Base-by-base conservation (phyloP, 2,329 filamentous ascomycete species). In the Cladosporium sp. region DNA sequence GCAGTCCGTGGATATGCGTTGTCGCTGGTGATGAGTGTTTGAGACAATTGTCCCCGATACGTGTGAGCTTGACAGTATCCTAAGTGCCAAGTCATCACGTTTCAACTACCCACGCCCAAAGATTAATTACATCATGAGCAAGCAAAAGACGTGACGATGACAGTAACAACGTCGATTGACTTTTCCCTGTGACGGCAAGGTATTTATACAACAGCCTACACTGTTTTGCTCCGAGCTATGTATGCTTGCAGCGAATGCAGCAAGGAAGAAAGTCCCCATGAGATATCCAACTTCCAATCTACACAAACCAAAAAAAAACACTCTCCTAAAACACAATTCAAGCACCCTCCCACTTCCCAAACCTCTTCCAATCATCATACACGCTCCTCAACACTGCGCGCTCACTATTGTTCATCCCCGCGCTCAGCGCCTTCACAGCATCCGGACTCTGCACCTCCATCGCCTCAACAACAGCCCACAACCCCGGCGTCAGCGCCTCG, bases 391-490 rank as follows among this genome's bases (percentile, higher is more conserved):
- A 82, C 32, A 87, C 80, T 2, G 83, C 83, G 54, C 85, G 78
- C 67, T 82, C 80, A 54, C 81, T 83, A 26, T 80, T 79, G 70
- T 84, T 84, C 78, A 86, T 78, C 1, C 78, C 81, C 1, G 82
- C 79, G 72, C 84, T 86, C 73, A 86, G 74, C 2, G 78, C 79
- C 66, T 81, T 81, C 76, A 86, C 78, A 0, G 80, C 80, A 44
- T 84, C 82, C 66, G 78, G 75, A 55, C 81, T 80, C 38, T 71
- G 70, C 5, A 74, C 71, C 65, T 77, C 76, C 76, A 85, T 83
- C 1, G 84, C 83, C 70, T 85, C 83, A 51, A 86, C 73, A n/a
- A 84, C 76, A 6, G 82, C 78, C 73, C 84, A 86, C 34, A 86
- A 69, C 11, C 84, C 85, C 0, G 83, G 83, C 70, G 81, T 76